phyloP scores from a whole-genome alignment of 164 flowering plant species.

The Piper longum region DNA sequence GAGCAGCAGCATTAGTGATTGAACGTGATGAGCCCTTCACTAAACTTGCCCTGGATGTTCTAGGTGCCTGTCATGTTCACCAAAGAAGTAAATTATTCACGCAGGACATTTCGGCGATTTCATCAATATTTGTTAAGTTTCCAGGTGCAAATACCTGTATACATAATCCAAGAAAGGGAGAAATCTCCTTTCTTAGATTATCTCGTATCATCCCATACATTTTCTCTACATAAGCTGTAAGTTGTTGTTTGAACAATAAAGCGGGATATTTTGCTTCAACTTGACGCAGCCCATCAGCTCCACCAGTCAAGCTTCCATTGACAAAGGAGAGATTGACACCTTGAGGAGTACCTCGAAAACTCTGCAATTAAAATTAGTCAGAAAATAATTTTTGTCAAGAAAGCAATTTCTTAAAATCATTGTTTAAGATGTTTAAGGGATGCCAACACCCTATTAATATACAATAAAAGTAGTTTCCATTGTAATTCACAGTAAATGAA shows the following conservation, averaged over 20 bases:
- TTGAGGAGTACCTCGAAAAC: slow-evolving; percentile 89
- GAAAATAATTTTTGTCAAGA: not conserved
- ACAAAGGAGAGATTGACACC: slow-evolving; percentile 68
- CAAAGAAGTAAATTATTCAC: not conserved
- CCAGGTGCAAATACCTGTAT: slow-evolving; percentile 53
- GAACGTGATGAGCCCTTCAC: slow-evolving; percentile 89
- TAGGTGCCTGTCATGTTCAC: slow-evolving; percentile 58
- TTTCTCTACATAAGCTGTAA: slow-evolving; percentile 96
- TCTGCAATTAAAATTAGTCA: slow-evolving; percentile 26
- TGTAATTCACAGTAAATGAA: too few relatives aligned
- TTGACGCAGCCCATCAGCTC: slow-evolving; percentile 62
- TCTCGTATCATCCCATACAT: slow-evolving; percentile 98
- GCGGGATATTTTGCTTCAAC: slow-evolving; percentile 99
- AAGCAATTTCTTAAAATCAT: too few relatives aligned
- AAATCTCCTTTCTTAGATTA: slow-evolving; percentile 93
- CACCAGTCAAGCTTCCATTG: slow-evolving; percentile 53
- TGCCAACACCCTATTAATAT: too few relatives aligned
- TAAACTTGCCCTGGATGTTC: slow-evolving; percentile 96
- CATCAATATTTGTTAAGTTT: not conserved
- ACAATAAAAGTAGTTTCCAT: too few relatives aligned
- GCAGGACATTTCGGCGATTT: not conserved
- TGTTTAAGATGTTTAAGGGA: too few relatives aligned
- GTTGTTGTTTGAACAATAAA: slow-evolving; percentile 95
- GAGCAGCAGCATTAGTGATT: slow-evolving; percentile 68
- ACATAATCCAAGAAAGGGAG: slow-evolving; percentile 91